A percentile compares a stretch with the other conserved stretches of the same genome.
phyloP scores from a whole-genome alignment of 371 early-diverging fungal species.

The Apophysomyces sp. region DNA sequence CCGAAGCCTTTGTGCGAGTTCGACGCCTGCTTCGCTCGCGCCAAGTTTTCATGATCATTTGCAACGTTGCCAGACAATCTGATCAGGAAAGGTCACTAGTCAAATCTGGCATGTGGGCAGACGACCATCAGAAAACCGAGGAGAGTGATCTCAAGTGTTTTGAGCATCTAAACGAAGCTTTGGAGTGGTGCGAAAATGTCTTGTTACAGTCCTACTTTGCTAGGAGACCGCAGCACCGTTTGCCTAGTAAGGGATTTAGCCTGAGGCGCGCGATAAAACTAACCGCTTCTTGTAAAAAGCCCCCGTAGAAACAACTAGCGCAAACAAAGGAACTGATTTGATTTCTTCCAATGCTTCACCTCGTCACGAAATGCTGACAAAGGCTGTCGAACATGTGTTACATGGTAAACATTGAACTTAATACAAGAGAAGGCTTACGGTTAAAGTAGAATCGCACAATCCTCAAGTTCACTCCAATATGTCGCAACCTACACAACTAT shows the following conservation, averaged over 20 bases:
- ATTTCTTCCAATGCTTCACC: constrained; percentile 28
- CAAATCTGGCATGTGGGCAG: constrained; percentile 77
- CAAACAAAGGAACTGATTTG: constrained; percentile 9
- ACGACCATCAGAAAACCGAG: constrained; percentile 27
- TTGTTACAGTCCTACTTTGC: constrained; percentile 73
- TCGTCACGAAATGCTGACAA: constrained; percentile 32
- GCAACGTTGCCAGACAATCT: constrained; percentile 65
- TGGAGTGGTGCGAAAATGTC: constrained; percentile 95
- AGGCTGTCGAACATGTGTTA: constrained; percentile 37
- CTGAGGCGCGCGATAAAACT: background rate
- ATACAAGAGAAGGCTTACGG: background rate
- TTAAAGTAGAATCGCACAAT: background rate
- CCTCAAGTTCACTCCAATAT: constrained; percentile 32
- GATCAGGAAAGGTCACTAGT: constrained; percentile 75
- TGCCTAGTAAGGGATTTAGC: constrained; percentile 4
- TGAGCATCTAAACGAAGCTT: constrained; percentile 77
- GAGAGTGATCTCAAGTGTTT: constrained; percentile 70
- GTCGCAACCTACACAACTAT: constrained; percentile 56
- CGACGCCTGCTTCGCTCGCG: constrained; percentile 69
- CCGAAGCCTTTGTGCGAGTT: constrained; percentile 91
- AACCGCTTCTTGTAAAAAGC: background rate
- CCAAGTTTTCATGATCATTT: constrained; percentile 84
- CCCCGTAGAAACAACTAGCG: background rate
- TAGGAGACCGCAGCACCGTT: constrained; percentile 27
- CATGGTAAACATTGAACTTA: constrained; percentile 24